These are phyloP conservation scores for Eucalyptus dawsonii DNA, from an alignment of 345 rosid species.

Conservation along the genomic window DNA sequence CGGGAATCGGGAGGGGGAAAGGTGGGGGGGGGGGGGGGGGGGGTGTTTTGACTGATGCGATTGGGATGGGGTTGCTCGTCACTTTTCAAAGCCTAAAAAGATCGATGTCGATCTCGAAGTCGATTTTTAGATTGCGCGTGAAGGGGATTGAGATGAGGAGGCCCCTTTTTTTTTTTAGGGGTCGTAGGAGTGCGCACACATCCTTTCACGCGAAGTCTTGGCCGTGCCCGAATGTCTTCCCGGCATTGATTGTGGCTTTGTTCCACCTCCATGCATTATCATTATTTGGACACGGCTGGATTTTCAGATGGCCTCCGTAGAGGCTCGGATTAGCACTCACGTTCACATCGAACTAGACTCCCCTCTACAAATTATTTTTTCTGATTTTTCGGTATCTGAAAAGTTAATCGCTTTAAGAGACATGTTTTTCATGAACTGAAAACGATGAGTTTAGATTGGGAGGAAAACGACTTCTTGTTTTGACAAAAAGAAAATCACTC, in stretches of 20 bases:
- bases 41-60: not conserved
- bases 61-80: not conserved
- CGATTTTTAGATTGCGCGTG: not conserved
- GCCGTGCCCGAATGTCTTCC: not conserved
- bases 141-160: not conserved
- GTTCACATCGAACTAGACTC: not conserved
- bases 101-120: not conserved
- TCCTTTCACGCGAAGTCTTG: not conserved
- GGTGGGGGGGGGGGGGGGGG: not conserved
- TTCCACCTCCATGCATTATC: not conserved
- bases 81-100: not conserved
- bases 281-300: not conserved
- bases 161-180: not conserved
- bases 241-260: not conserved
- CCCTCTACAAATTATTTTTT: too few relatives aligned
- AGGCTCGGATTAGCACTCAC: not conserved
- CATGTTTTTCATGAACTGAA: too few relatives aligned
- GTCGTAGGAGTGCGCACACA: not conserved
- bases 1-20: not conserved
- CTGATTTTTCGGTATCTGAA: too few relatives aligned
- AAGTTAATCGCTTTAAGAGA: too few relatives aligned
- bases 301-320: not conserved
- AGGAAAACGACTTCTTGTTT: too few relatives aligned
- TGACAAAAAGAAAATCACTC: too few relatives aligned
- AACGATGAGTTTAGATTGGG: too few relatives aligned